Conservation (phyloP, 1,284 basidiomycete genomes). For the Phenoliferia sp. region DNA sequence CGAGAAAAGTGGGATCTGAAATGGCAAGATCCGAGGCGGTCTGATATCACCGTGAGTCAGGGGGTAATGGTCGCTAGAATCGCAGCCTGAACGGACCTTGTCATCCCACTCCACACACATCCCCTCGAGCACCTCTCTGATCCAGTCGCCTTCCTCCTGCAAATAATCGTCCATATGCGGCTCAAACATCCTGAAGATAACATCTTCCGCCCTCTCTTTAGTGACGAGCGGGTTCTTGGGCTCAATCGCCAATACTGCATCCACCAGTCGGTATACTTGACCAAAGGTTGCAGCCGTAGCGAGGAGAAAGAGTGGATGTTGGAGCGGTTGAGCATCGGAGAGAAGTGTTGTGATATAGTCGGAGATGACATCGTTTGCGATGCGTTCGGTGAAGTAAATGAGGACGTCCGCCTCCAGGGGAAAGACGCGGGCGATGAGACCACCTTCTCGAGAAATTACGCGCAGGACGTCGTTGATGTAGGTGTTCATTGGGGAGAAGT, state of each 20-base stretch:
- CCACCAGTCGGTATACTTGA: slow-evolving; percentile 80
- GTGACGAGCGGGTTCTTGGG: slow-evolving; percentile 40
- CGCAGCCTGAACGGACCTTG: slow-evolving; percentile 47
- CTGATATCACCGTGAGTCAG: no score
- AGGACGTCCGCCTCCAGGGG: slow-evolving; percentile 69
- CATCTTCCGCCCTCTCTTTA: slow-evolving; percentile 62
- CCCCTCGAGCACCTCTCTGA: slow-evolving; percentile 66
- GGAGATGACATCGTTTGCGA: slow-evolving; percentile 67
- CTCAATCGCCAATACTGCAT: slow-evolving; percentile 54
- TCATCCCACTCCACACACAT: slow-evolving; percentile 76
- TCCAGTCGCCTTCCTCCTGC: slow-evolving; percentile 80
- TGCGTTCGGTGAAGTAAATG: slow-evolving; percentile 65
- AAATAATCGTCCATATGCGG: slow-evolving; percentile 94
- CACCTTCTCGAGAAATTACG: slow-evolving; percentile 67
- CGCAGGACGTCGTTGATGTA: slow-evolving; percentile 69
- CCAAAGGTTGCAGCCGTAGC: slow-evolving; percentile 84
- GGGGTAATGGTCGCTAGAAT: no score
- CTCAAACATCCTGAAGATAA: slow-evolving; percentile 89
- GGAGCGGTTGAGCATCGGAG: slow-evolving; percentile 67
- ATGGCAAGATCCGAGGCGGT: slow-evolving; percentile 26
- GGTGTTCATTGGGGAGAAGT: slow-evolving; percentile 87
- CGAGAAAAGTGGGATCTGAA: slow-evolving; percentile 59
- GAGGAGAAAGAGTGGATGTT: slow-evolving; percentile 68
- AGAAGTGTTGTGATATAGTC: slow-evolving; percentile 82
- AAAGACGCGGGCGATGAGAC: slow-evolving; percentile 76